Conservation (phyloP, 768 basidiomycete genomes). For the Boletellus emodensis region DNA sequence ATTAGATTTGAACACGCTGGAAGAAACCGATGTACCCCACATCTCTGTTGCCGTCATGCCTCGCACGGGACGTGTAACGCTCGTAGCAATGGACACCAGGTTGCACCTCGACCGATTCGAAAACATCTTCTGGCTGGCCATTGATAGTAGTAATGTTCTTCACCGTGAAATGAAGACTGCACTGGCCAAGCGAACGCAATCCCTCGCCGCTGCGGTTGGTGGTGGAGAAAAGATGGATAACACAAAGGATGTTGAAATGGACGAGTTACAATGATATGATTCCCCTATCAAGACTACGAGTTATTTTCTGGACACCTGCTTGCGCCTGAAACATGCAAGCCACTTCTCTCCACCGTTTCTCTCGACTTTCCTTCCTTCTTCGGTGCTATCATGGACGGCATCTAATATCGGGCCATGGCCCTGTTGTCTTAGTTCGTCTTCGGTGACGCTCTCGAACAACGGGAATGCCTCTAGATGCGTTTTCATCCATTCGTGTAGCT, state of each 20-base stretch:
- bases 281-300: not conserved
- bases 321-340: conserved; percentile 84
- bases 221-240: conserved; percentile 35
- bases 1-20: conserved; percentile 82
- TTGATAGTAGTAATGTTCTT: conserved; percentile 72
- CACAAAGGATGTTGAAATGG: conserved; percentile 36
- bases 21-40: conserved; percentile 88
- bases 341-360: conserved; percentile 88
- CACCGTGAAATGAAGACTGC: conserved; percentile 81
- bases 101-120: conserved; percentile 90
- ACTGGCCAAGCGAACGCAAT: conserved; percentile 57
- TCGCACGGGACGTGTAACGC: conserved; percentile 75
- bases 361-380: conserved; percentile 96
- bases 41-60: conserved; percentile 90
- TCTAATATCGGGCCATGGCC: conserved; percentile 78
- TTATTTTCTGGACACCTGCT: conserved; percentile 26
- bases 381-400: conserved; percentile 79
- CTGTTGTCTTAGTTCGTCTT: conserved; percentile 68
- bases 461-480: conserved; percentile 85
- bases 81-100: conserved; percentile 93
- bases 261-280: conserved; percentile 35
- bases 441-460: conserved; percentile 76
- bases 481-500: conserved; percentile 95
- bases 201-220: conserved; percentile 61
- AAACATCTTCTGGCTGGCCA: conserved; percentile 77